Evolutionary conservation across 2,329 filamentous ascomycete genomes (phyloP).

Genomic region (Diaporthe amygdali): DNA sequence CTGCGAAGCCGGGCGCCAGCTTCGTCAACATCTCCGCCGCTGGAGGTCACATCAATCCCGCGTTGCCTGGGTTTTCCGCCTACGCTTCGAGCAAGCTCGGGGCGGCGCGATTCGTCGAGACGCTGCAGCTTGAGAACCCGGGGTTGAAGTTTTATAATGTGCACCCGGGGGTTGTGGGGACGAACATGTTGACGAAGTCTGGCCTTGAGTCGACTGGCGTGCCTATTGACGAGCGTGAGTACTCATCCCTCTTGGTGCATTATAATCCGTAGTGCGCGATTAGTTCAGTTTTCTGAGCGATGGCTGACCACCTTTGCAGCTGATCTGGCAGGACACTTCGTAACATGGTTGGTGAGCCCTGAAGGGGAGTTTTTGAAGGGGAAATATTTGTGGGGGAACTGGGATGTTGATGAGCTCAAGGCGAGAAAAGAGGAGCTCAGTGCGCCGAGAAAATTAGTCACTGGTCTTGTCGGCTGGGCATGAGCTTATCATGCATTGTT

Average conservation of each 20-base stretch:
- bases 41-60: conserved; percentile 12
- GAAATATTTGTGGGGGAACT: conserved; percentile 44
- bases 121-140: conserved; percentile 20
- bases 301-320: conserved; percentile 10
- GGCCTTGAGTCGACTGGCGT: background rate
- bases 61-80: conserved; percentile 16
- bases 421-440: conserved; percentile 19
- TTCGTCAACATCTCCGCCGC: conserved; percentile 33
- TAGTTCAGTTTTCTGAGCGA: background rate
- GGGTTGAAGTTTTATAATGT: conserved; percentile 9
- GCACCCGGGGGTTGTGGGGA: conserved; percentile 15
- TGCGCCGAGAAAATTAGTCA: background rate
- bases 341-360: conserved; percentile 36
- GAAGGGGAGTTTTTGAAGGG: conserved; percentile 43
- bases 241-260: no score
- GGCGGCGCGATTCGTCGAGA: conserved; percentile 26
- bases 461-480: conserved; percentile 9
- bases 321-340: conserved; percentile 28
- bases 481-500: background rate
- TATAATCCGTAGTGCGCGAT: no score
- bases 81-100: conserved; percentile 24
- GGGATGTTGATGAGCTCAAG: conserved; percentile 48
- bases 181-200: conserved; percentile 11
- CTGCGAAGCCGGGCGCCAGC: conserved; percentile 23
- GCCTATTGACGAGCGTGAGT: conserved; percentile 18